These are phyloP conservation scores for Claviceps digitariae DNA, from an alignment of 2,329 filamentous ascomycete species.

Conservation along the genomic window DNA sequence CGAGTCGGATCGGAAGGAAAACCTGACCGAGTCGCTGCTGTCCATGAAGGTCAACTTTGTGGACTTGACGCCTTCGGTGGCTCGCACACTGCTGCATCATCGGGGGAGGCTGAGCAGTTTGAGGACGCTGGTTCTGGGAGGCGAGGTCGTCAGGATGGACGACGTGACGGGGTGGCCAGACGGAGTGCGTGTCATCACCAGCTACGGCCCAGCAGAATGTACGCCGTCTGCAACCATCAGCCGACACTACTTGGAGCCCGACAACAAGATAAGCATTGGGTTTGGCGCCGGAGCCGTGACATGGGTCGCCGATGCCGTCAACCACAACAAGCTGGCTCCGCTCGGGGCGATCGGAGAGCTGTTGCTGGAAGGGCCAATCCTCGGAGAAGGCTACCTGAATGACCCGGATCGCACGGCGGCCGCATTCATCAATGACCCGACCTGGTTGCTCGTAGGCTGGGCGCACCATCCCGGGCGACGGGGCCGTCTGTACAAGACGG, in stretches of 20 bases:
- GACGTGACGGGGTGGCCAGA: conserved; percentile 3
- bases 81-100: background rate
- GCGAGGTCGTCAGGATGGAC: conserved; percentile 5
- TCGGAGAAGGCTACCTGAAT: background rate
- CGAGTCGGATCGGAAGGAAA: conserved; percentile 1
- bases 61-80: background rate
- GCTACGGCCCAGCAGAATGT: conserved; percentile 12
- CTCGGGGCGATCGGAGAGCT: conserved; percentile 2
- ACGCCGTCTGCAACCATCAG: conserved; percentile 5
- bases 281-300: background rate
- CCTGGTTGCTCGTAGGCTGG: background rate
- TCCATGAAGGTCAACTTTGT: background rate
- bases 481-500: conserved; percentile 10
- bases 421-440: background rate
- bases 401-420: background rate
- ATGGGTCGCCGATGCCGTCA: background rate
- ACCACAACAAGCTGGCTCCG: background rate
- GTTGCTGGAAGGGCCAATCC: background rate
- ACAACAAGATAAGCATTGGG: background rate
- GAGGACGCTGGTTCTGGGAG: conserved; percentile 4
- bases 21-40: background rate
- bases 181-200: conserved; percentile 7
- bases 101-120: background rate
- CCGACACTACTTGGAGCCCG: too few species aligned
- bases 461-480: background rate